A percentile compares a stretch with the other conserved stretches of the same genome.
Conservation (phyloP, 768 basidiomycete genomes). For the Grammothele lineata region DNA sequence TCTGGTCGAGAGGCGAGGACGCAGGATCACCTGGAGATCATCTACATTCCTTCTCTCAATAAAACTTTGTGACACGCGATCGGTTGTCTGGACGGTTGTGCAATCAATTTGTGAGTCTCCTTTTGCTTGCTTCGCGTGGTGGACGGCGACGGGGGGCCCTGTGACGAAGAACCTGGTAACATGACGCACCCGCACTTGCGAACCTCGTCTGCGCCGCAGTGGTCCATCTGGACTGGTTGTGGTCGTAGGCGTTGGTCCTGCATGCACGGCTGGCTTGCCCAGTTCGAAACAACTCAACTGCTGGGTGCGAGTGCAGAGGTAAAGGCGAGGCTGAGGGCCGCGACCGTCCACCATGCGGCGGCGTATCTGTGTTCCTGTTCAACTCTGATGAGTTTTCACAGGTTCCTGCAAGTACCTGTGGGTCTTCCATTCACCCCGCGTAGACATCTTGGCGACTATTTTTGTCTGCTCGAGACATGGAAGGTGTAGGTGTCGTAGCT, state of each 20-base stretch:
- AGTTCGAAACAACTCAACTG: constrained; percentile 24
- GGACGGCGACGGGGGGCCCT: constrained; percentile 31
- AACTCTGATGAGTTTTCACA: constrained; percentile 3
- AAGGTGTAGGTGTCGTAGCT: no score
- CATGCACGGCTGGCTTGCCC: constrained; percentile 18
- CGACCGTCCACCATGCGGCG: not conserved
- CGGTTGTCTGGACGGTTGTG: not conserved
- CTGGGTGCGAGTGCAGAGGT: constrained; percentile 71
- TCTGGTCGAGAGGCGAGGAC: constrained; percentile 84
- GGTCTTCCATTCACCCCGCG: no score
- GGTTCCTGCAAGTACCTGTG: not conserved
- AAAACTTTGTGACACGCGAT: no score
- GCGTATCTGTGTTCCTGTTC: not conserved
- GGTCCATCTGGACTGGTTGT: no score
- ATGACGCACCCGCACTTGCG: constrained; percentile 62
- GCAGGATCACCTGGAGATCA: constrained; percentile 90
- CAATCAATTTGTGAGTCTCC: constrained; percentile 5
- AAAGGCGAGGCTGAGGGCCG: constrained; percentile 86
- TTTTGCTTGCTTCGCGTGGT: constrained; percentile 3
- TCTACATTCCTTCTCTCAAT: constrained; percentile 41
- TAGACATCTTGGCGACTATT: no score
- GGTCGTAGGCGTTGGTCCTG: no score
- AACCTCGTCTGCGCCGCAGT: constrained; percentile 12
- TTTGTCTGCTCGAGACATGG: no score
- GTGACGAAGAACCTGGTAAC: constrained; percentile 90